Conservation (phyloP, 371 early-diverging fungal genomes). For the Mucor velutinosus region DNA sequence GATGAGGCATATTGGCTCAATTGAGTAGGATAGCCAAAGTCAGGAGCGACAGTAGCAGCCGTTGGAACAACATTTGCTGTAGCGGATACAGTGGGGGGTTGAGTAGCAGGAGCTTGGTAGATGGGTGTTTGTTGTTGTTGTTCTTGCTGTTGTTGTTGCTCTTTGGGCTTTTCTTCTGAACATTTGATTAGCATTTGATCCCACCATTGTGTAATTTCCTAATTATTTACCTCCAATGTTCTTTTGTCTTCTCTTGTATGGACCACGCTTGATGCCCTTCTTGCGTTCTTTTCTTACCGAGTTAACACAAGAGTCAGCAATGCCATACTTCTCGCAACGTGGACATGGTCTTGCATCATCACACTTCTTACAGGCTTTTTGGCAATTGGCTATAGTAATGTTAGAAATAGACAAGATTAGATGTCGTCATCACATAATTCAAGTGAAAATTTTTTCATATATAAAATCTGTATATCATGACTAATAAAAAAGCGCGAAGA, state of each 20-base stretch:
- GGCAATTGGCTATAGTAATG: slow-evolving; percentile 72
- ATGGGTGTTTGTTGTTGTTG: neutral
- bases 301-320: slow-evolving; percentile 76
- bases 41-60: neutral
- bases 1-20: slow-evolving; percentile 13
- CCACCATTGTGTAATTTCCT: neutral
- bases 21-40: slow-evolving; percentile 18
- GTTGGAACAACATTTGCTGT: neutral
- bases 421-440: slow-evolving; percentile 17
- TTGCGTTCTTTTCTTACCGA: slow-evolving; percentile 85
- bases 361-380: slow-evolving; percentile 93
- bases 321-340: slow-evolving; percentile 79
- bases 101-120: neutral
- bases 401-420: neutral
- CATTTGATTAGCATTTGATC: neutral
- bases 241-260: slow-evolving; percentile 70
- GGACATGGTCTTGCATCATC: slow-evolving; percentile 87
- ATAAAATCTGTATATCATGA: neutral
- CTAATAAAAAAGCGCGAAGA: neutral
- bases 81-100: neutral
- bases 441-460: slow-evolving; percentile 8
- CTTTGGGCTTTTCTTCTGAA: neutral
- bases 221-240: neutral
- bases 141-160: neutral
- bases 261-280: slow-evolving; percentile 85